A percentile compares a stretch with the other conserved stretches of the same genome.
Evolutionary conservation across 768 basidiomycete genomes (phyloP).

Genomic region (Psilocybe azurescens): DNA sequence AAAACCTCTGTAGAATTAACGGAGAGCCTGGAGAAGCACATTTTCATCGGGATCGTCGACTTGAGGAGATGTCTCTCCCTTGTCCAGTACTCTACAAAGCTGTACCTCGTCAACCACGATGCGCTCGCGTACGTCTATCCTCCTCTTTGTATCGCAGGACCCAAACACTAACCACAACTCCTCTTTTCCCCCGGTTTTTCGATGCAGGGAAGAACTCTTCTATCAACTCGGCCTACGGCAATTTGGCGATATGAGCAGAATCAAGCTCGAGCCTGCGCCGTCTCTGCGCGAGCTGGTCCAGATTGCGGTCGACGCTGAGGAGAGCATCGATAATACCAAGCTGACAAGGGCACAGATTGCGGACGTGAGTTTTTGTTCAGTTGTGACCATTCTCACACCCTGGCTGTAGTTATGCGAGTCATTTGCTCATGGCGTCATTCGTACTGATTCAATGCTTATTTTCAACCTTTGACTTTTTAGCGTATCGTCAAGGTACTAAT

Average conservation of each 20-base stretch:
- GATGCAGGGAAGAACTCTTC: slow-evolving; percentile 85
- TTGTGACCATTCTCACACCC: neutral
- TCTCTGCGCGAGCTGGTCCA: slow-evolving; percentile 70
- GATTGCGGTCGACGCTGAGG: slow-evolving; percentile 79
- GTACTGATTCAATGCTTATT: too few relatives aligned
- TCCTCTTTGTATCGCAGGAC: neutral
- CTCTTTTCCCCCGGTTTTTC: neutral
- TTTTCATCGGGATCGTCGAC: slow-evolving; percentile 93
- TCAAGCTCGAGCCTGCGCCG: slow-evolving; percentile 87
- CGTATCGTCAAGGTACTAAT: slow-evolving; percentile 67
- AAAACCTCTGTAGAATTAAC: slow-evolving; percentile 60
- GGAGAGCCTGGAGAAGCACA: slow-evolving; percentile 86
- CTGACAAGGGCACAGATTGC: slow-evolving; percentile 68
- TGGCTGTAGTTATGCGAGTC: too few relatives aligned
- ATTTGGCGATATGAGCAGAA: slow-evolving; percentile 80
- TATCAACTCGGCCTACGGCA: slow-evolving; percentile 93
- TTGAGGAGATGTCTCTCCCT: slow-evolving; percentile 73
- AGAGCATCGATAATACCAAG: slow-evolving; percentile 56
- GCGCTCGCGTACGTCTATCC: slow-evolving; percentile 72
- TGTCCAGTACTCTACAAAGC: slow-evolving; percentile 85
- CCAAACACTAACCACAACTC: too few relatives aligned
- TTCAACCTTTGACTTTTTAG: slow-evolving; percentile 38
- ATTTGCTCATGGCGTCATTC: too few relatives aligned
- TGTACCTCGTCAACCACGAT: slow-evolving; percentile 90
- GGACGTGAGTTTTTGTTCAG: slow-evolving; percentile 51